Conservation (phyloP, 2,329 filamentous ascomycete genomes). For the Bipolaris sorokiniana region DNA sequence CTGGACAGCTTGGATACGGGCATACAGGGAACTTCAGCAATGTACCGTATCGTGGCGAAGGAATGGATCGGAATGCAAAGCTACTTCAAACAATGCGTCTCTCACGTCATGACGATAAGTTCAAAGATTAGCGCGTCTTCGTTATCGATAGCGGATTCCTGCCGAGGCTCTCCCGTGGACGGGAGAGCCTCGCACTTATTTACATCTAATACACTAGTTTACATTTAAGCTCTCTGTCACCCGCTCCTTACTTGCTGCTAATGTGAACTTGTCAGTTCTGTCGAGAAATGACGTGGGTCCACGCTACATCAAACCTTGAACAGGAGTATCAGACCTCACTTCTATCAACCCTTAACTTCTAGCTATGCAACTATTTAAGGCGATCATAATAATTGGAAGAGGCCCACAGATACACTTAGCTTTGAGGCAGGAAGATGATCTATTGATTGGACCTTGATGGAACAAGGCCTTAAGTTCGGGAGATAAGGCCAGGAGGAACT, state of each 20-base stretch:
- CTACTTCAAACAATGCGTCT: background rate
- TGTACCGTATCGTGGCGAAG: slow-evolving; percentile 3
- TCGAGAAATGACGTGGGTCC: background rate
- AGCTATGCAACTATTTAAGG: background rate
- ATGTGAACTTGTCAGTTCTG: too few relatives aligned
- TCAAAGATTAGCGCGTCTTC: slow-evolving; percentile 6
- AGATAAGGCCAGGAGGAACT: too few relatives aligned
- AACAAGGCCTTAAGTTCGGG: too few relatives aligned
- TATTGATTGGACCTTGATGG: too few relatives aligned
- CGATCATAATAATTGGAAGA: too few relatives aligned
- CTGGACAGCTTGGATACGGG: slow-evolving; percentile 25
- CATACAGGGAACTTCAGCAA: slow-evolving; percentile 34
- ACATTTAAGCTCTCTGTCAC: too few relatives aligned
- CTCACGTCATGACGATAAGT: slow-evolving; percentile 22
- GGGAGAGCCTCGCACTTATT: background rate
- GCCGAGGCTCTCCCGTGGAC: background rate
- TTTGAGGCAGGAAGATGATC: too few relatives aligned
- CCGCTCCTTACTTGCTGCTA: too few relatives aligned
- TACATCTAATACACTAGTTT: background rate
- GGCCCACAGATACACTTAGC: background rate
- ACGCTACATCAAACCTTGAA: background rate
- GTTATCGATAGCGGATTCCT: slow-evolving; percentile 13
- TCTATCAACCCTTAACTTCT: background rate
- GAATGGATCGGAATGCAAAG: background rate
- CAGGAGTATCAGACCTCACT: background rate